Conservation (phyloP, 2,329 filamentous ascomycete species). For the Escovopsis sp. region DNA sequence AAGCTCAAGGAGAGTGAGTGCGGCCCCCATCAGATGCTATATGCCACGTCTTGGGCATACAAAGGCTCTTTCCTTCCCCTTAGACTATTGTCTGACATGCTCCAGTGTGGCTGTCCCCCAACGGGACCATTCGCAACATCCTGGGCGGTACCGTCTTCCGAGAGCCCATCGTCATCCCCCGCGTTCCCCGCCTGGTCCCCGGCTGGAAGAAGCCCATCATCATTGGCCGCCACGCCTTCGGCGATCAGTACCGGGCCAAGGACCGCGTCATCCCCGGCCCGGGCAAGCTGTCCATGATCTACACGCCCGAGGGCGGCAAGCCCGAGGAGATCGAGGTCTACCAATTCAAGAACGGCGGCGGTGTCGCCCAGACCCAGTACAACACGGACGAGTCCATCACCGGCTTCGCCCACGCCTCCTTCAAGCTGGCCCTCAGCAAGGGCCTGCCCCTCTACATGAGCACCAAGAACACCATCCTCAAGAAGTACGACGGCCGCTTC, state of each 20-base stretch:
- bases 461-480: slow-evolving; percentile 99
- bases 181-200: slow-evolving; percentile 82
- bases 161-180: slow-evolving; percentile 92
- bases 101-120: slow-evolving; percentile 92
- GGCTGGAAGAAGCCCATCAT: slow-evolving; percentile 99
- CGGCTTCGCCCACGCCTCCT: slow-evolving; percentile 89
- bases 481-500: slow-evolving; percentile 97
- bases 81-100: slow-evolving; percentile 7
- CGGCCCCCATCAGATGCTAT: slow-evolving; percentile 1
- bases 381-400: slow-evolving; percentile 93
- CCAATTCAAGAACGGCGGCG: slow-evolving; percentile 73
- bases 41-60: not conserved
- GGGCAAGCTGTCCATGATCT: slow-evolving; percentile 89
- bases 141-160: slow-evolving; percentile 95
- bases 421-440: slow-evolving; percentile 88
- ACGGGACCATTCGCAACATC: slow-evolving; percentile 67
- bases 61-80: not conserved
- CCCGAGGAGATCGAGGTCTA: slow-evolving; percentile 80
- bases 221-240: slow-evolving; percentile 95
- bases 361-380: slow-evolving; percentile 90
- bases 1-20: slow-evolving; percentile 88
- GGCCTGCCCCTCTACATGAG: slow-evolving; percentile 94
- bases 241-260: slow-evolving; percentile 96
- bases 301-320: slow-evolving; percentile 69
- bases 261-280: slow-evolving; percentile 70